phyloP scores from a whole-genome alignment of 2,329 filamentous ascomycete genomes.

The Botrytis byssoidea region DNA sequence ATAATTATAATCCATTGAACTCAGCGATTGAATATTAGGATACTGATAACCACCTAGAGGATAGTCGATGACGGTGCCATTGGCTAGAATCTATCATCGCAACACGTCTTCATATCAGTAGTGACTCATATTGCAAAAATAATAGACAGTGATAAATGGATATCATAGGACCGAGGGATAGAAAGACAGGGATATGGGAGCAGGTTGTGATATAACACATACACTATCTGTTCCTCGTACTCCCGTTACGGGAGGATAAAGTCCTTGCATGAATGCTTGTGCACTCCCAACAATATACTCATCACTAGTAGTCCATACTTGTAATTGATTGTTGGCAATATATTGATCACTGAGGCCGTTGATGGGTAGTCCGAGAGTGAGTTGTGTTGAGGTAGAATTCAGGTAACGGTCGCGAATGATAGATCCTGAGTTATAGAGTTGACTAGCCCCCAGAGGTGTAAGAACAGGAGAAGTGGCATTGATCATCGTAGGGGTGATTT shows the following conservation, averaged over 20 bases:
- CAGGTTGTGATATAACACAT: not conserved
- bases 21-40: slow-evolving; percentile 44
- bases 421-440: slow-evolving; percentile 50
- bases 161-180: not conserved
- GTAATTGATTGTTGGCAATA: slow-evolving; percentile 35
- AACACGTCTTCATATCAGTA: not conserved
- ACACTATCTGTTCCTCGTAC: not conserved
- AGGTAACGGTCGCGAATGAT: slow-evolving; percentile 53
- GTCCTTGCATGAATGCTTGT: slow-evolving; percentile 75
- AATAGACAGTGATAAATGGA: not conserved
- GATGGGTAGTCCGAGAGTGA: slow-evolving; percentile 36
- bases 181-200: not conserved
- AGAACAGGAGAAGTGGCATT: slow-evolving; percentile 40
- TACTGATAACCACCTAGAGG: slow-evolving; percentile 81
- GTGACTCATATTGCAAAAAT: not conserved
- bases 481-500: slow-evolving; percentile 47
- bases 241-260: slow-evolving; percentile 65
- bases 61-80: slow-evolving; percentile 58
- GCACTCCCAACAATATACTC: slow-evolving; percentile 63
- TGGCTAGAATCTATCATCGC: slow-evolving; percentile 50
- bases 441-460: slow-evolving; percentile 54
- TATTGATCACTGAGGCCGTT: not conserved
- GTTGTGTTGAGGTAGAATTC: slow-evolving; percentile 30
- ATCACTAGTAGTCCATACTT: slow-evolving; percentile 44
- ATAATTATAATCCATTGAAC: slow-evolving; percentile 13